Base-by-base conservation (phyloP, 2,329 filamentous ascomycete species). In the Trichoderma atroviride region DNA sequence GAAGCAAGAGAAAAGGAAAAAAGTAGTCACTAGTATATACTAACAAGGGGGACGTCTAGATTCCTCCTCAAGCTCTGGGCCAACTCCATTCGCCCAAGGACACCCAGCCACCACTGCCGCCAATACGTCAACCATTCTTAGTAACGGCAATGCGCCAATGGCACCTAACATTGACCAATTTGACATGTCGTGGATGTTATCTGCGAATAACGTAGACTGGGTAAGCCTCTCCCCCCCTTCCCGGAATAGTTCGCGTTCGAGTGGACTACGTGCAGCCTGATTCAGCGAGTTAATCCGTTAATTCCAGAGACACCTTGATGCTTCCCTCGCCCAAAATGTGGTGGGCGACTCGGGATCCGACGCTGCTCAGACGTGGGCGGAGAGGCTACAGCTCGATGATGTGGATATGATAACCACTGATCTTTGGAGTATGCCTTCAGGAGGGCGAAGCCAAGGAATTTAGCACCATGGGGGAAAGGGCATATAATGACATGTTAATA, bases 161-260 rank as follows among this genome's bases (percentile, higher is more conserved):
- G 29, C 53, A 10, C 66, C 61, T 56, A 55, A 24, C 24, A 68
- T 53, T 5, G 71, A 29, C 72, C 72, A 76, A 19, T 77, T 81
- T 67, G 79, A 81, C 64, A 70, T 76, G n/a, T 76, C 79, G 22
- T 81, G 80, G 80, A 77, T 81, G 70, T 72, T 76, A 35, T 73
- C 74, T 14, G 72, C 74, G 62, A 73, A 77, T 29, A 76, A 75
- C 65, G 78, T 82, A 75, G 80, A 82, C 69, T 82, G 80, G 80
- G 80, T 81, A 73, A 71, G 79, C 76, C 5, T 64, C 4, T 1
- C 10, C 16, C 47, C 16, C 37, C 33, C 10, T 13, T 3, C 37
- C 35, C 19, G 16, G 16, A 57, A n/a, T n/a, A 22, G 2, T 33
- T 31, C 5, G 16, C n/a, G 9, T 10, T 10, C 9, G 13, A n/a